phyloP scores from a whole-genome alignment of 306 rosid genomes.

The Vachellia collinsii region DNA sequence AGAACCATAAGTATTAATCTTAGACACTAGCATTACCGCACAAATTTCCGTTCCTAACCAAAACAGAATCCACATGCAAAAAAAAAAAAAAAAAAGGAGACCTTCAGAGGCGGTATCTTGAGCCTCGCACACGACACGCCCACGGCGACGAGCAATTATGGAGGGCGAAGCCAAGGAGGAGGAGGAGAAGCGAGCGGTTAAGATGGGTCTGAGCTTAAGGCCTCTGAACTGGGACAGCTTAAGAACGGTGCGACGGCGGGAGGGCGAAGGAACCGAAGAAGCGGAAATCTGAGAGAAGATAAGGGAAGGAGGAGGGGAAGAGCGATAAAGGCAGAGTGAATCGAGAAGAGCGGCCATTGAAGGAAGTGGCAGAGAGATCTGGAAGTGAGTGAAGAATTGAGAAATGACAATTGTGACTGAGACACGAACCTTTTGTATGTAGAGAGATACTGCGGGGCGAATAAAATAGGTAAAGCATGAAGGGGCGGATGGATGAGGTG shows the following conservation, averaged over 20 bases:
- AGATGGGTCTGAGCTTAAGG: constrained; percentile 49
- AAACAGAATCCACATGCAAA: neutral
- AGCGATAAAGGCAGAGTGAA: constrained; percentile 54
- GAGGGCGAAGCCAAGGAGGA: constrained; percentile 33
- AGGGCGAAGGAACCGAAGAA: constrained; percentile 41
- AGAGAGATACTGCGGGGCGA: neutral
- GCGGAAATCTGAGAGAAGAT: constrained; percentile 36
- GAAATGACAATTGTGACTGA: neutral
- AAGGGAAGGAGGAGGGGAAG: constrained; percentile 20
- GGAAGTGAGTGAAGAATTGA: neutral
- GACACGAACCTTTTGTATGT: too few species aligned
- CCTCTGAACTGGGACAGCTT: constrained; percentile 47
- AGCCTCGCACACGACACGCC: constrained; percentile 60
- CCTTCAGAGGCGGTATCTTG: constrained; percentile 67
- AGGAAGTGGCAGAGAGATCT: constrained; percentile 28
- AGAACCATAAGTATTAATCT: neutral
- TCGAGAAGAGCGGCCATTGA: constrained; percentile 70
- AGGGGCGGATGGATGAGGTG: neutral
- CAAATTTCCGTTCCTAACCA: neutral
- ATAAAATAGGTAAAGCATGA: neutral
- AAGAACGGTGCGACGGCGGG: constrained; percentile 37
- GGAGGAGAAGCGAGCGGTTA: constrained; percentile 34
- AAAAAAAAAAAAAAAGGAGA: constrained; percentile 15
- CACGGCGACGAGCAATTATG: constrained; percentile 39
- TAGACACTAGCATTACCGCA: neutral